These are phyloP conservation scores for Aspergillus fischeri DNA, from an alignment of 2,329 filamentous ascomycete species.

Conservation along the genomic window DNA sequence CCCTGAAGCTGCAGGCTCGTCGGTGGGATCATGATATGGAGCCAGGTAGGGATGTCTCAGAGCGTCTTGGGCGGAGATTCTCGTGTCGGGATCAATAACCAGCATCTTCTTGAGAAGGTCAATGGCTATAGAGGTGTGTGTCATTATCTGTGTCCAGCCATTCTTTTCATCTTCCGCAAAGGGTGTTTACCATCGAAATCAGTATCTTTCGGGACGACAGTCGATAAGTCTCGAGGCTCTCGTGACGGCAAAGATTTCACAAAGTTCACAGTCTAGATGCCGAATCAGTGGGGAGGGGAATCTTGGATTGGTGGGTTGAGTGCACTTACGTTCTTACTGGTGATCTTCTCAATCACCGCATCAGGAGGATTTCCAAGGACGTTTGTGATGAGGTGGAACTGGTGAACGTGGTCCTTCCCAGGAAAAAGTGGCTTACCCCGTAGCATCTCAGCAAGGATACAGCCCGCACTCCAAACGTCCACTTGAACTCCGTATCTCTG, in stretches of 20 bases:
- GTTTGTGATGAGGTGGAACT: constrained; percentile 99
- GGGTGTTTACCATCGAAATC: constrained; percentile 67
- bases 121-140: constrained; percentile 57
- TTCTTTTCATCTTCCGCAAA: no score
- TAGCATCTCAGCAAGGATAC: constrained; percentile 99
- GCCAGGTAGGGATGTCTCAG: constrained; percentile 88
- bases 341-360: constrained; percentile 97
- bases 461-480: constrained; percentile 98
- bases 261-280: constrained; percentile 78
- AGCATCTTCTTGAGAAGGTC: constrained; percentile 94
- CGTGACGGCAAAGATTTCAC: constrained; percentile 94
- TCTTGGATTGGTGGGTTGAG: not conserved
- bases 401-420: constrained; percentile 98
- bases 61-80: constrained; percentile 79
- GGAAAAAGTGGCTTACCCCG: constrained; percentile 98
- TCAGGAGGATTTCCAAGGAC: constrained; percentile 91
- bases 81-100: constrained; percentile 95
- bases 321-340: constrained; percentile 77
- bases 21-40: constrained; percentile 93
- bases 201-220: constrained; percentile 85
- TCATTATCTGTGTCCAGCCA: constrained; percentile 3
- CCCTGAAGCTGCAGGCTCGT: constrained; percentile 90
- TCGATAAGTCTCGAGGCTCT: constrained; percentile 74
- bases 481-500: constrained; percentile 99
- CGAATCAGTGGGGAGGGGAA: not conserved